Conservation (phyloP, 2,329 filamentous ascomycete species). For the Ophiosphaerella korrae region DNA sequence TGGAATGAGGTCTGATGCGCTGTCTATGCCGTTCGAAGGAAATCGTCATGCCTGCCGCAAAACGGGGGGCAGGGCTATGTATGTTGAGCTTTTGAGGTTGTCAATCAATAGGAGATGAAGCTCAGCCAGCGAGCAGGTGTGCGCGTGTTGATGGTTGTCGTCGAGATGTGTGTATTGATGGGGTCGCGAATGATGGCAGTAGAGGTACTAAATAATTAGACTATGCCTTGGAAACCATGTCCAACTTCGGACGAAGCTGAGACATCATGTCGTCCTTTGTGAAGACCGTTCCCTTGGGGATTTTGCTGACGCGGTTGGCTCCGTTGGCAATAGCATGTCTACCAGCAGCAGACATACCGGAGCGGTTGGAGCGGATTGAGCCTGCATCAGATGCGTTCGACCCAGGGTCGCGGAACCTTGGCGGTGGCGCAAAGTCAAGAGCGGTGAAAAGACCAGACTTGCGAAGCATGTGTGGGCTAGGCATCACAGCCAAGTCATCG, state of each 20-base stretch:
- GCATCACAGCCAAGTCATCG: conserved; percentile 82
- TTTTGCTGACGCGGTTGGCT: conserved; percentile 82
- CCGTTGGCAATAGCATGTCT: conserved; percentile 75
- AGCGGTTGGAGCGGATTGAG: conserved; percentile 70
- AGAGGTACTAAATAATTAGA: conserved; percentile 4
- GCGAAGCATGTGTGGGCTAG: conserved; percentile 80
- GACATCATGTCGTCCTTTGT: conserved; percentile 69
- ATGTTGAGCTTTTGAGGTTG: conserved; percentile 29
- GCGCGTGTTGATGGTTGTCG: conserved; percentile 21
- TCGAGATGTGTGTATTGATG: conserved; percentile 19
- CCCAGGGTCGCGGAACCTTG: conserved; percentile 64
- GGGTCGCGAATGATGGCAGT: conserved; percentile 7
- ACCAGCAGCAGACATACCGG: conserved; percentile 74
- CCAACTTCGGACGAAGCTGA: conserved; percentile 63
- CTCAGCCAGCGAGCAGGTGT: conserved; percentile 41
- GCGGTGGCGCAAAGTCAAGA: conserved; percentile 80
- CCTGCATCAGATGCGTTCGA: conserved; percentile 52
- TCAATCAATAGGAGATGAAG: conserved; percentile 16
- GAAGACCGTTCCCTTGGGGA: conserved; percentile 82
- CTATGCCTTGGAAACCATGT: conserved; percentile 49
- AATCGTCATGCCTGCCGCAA: conserved; percentile 34
- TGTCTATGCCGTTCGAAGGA: conserved; percentile 37
- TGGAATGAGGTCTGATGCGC: conserved; percentile 17
- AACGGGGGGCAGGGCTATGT: conserved; percentile 19
- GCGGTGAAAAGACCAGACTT: conserved; percentile 79